Base-by-base conservation (phyloP, 805 yeast genomes). In the Kazachstania taianensis region DNA sequence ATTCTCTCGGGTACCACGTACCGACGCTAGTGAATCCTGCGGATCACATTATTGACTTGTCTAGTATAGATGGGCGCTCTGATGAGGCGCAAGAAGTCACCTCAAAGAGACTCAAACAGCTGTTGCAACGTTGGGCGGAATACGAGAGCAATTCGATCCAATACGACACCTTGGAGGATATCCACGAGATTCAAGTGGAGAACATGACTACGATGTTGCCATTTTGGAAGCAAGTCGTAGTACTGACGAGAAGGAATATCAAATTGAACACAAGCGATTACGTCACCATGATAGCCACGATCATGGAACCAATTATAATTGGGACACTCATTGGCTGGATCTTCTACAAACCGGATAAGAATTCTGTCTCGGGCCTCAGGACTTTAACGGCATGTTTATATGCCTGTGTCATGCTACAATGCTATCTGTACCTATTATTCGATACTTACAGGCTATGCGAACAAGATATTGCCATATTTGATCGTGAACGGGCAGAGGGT, bases 321-420 rank as follows among this genome's bases (percentile, higher is more conserved):
- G 80, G 85, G 0, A 50, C 74, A 2, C 59, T 75, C n/a, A 59
- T 71, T 28, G 94, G 94, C 0, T 81, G 92, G 86, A 68, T 84
- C 28, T 84, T 78, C 49, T 78, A 59, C 51, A 71, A 71, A 44
- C 86, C 86, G 3, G 50, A 49, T 31, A 35, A 37, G 14, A 39
- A 39, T 2, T 34, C 53, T 1, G 20, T 36, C n/a, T 72, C 68
- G 14, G 94, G 94, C 5, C 67, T 81, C 15, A 59, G 94, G 42
- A 69, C 94, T 1, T 55, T 53, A 5, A 57, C 72, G 19, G 72
- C 75, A 8, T 61, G 75, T 1, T 43, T 75, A 5, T 77, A 78
- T 48, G 67, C 70, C 8, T 60, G 74, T 5, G 61, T 64, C 30
- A 72, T 77, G 12, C 53, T 73, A 7, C 75, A 73, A 51, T 69